A percentile compares a stretch with the other conserved stretches of the same genome.
These are phyloP conservation scores for Heliamphora exappendiculata DNA, from an alignment of 148 eudicot species.

Conservation along the genomic window DNA sequence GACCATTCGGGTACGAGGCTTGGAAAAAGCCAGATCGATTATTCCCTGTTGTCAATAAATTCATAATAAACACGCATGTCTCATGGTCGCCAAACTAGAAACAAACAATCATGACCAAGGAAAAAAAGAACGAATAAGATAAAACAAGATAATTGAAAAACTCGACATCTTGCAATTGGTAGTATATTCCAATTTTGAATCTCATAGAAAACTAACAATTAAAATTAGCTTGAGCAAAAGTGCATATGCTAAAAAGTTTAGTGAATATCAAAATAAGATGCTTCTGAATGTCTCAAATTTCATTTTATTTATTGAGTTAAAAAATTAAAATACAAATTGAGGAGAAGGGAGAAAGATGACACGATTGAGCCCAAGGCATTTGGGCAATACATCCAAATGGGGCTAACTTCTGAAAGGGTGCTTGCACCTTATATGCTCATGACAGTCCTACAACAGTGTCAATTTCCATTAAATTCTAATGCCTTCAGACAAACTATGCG, in stretches of 20 bases:
- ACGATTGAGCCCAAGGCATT: neutral
- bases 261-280: neutral
- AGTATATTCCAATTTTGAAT: neutral
- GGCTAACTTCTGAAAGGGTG: neutral
- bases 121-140: neutral
- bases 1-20: constrained; percentile 50
- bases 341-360: neutral
- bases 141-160: neutral
- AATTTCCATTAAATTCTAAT: neutral
- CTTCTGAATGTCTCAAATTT: neutral
- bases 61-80: neutral
- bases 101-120: neutral
- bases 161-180: neutral
- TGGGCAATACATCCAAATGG: neutral
- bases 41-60: constrained; percentile 47
- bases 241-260: neutral
- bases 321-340: neutral
- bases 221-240: neutral
- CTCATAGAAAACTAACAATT: neutral
- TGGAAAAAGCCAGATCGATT: constrained; percentile 71
- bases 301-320: too few species aligned
- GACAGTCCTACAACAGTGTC: neutral
- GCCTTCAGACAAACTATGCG: neutral
- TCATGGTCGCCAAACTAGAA: neutral
- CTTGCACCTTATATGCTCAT: neutral